Evolutionary conservation across 1,284 basidiomycete species (phyloP).

Genomic region (Golubevia sp.): DNA sequence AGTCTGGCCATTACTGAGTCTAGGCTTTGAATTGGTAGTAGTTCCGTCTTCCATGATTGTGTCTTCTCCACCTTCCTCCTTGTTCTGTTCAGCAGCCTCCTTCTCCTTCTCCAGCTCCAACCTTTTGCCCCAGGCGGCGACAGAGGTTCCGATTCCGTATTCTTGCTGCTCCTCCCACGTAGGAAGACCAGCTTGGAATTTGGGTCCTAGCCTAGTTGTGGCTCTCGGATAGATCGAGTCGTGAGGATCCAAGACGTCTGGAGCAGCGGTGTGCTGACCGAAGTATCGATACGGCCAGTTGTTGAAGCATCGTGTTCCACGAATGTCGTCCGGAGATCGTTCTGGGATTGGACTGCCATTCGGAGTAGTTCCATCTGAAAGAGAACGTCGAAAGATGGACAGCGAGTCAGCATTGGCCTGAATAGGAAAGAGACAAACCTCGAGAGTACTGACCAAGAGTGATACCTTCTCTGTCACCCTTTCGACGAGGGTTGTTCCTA

Average conservation of each 20-base stretch:
- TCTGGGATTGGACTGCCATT: not conserved
- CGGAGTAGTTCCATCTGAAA: not conserved
- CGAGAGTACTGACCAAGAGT: constrained; percentile 59
- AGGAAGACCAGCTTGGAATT: constrained; percentile 73
- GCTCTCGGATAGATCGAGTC: constrained; percentile 92
- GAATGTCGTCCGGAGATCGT: constrained; percentile 30
- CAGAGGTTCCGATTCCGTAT: constrained; percentile 22
- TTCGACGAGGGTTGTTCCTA: constrained; percentile 9
- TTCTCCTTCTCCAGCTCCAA: constrained; percentile 18
- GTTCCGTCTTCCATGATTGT: constrained; percentile 7
- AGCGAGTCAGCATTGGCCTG: no score
- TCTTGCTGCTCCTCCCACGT: constrained; percentile 49
- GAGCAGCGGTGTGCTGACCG: constrained; percentile 83
- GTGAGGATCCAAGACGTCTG: constrained; percentile 73
- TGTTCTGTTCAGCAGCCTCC: not conserved
- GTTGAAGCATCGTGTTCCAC: constrained; percentile 74
- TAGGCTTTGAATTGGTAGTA: not conserved
- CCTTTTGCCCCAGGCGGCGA: constrained; percentile 10
- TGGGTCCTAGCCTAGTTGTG: constrained; percentile 81
- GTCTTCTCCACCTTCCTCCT: constrained; percentile 17
- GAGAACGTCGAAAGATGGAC: not conserved
- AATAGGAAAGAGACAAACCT: not conserved
- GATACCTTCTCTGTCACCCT: constrained; percentile 38
- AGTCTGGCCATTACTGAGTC: not conserved
- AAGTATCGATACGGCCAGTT: constrained; percentile 97